Base-by-base conservation (phyloP, 768 basidiomycete species). In the Lentinula aciculospora region DNA sequence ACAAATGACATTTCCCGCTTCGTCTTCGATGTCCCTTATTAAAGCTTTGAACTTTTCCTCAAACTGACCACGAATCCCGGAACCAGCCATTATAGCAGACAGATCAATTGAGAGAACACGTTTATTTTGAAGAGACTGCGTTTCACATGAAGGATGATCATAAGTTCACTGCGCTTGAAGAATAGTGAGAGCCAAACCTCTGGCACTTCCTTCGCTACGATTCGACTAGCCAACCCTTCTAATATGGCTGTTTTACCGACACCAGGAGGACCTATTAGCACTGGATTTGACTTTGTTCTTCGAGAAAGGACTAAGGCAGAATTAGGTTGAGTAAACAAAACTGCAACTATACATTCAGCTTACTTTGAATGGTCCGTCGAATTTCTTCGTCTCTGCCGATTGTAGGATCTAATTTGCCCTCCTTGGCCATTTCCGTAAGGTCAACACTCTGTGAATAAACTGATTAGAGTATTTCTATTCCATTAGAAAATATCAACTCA, bases 361-460 rank as follows among this genome's bases (percentile, higher is more conserved):
- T 62, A 90, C 91, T 95, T 72, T 96, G 94, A 58, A 96, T 88
- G 1, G 93, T 95, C 49, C 94, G 77, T 8, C 92, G 81, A 60
- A 96, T 96, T 73, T 96, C 93, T 73, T 93, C 90, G 60, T 93
- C 92, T 65, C 92, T 74, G 3, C 94, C 94, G 69, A 97, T 97
- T 5, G 84, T 86, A 0, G 94, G 94, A 69, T 97, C 94, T 2
- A 96, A 75, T 67, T 94, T 94, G 28, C 94, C 94, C 32, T 86
- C 75, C 62, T 76, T 82, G 2, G 94, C 94, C 64, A 93, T 74
- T 63, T 93, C 86, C 0, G 92, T 97, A 27, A 95, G 70, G 65
- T 96, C 94, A 1, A 85, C 76, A 61, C 89, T 91, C 90, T 92
- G 54, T 13, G 60, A 25, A 40, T 28, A 36, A 44, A 47, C 19